Conservation (phyloP, 1,139 yeast genomes). For the Meyerozyma sp. region DNA sequence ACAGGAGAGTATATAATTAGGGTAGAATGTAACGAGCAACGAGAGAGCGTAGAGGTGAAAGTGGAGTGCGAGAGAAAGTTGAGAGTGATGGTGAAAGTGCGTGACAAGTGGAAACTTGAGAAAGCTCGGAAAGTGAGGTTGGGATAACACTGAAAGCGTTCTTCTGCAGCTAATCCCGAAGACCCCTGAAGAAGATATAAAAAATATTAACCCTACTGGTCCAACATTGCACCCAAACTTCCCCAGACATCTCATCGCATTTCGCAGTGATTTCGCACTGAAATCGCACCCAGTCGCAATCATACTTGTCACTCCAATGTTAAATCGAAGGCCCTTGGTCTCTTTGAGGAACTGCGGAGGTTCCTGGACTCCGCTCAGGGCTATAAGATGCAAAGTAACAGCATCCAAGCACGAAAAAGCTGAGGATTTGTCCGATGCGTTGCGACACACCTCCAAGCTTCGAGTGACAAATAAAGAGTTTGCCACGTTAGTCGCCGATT, state of each 20-base stretch:
- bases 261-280: neutral
- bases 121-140: too few species aligned
- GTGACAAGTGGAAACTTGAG: too few species aligned
- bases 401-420: neutral
- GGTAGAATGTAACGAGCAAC: neutral
- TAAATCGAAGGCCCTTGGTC: neutral
- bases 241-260: neutral
- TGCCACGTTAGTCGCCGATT: constrained; percentile 8
- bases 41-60: neutral
- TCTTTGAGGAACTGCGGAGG: neutral
- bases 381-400: neutral
- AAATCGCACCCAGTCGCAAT: neutral
- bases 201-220: too few species aligned
- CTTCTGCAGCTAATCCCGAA: too few species aligned
- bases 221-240: neutral
- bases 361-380: neutral
- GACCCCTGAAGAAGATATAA: too few species aligned
- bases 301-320: neutral
- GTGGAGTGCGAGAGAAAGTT: too few species aligned
- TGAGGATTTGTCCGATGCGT: constrained; percentile 9
- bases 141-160: too few species aligned
- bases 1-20: constrained; percentile 55
- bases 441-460: constrained; percentile 9
- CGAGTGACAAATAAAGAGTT: constrained; percentile 8
- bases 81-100: too few species aligned